Evolutionary conservation across 768 basidiomycete genomes (phyloP).

Genomic region (Calocybe cyanea): DNA sequence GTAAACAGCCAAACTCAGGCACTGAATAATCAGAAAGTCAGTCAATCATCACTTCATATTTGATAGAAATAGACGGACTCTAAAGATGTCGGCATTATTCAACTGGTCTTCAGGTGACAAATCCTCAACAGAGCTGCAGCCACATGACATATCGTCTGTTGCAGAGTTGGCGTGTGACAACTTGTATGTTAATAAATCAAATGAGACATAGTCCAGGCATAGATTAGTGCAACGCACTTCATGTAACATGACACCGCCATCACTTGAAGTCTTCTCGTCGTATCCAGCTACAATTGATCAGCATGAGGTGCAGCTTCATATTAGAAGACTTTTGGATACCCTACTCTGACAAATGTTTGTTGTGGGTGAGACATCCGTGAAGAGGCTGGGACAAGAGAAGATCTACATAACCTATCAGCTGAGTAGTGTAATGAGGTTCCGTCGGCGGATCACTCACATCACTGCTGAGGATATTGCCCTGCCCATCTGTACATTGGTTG

Average conservation of each 20-base stretch:
- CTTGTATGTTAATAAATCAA: neutral
- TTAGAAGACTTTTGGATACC: no score
- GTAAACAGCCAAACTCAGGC: conserved; percentile 10
- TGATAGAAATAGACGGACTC: neutral
- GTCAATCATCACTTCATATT: neutral
- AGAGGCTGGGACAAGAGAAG: conserved; percentile 9
- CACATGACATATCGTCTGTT: conserved; percentile 6
- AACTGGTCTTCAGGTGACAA: conserved; percentile 3
- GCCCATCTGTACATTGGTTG: no score
- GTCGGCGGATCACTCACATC: conserved; percentile 2
- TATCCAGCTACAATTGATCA: neutral
- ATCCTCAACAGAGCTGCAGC: conserved; percentile 6
- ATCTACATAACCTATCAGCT: conserved; percentile 1
- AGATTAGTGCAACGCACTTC: neutral
- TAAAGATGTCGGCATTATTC: conserved; percentile 10
- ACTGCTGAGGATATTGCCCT: conserved; percentile 4
- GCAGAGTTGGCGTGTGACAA: conserved; percentile 9
- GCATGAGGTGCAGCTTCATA: no score
- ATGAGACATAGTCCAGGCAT: neutral
- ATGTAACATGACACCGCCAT: conserved; percentile 10
- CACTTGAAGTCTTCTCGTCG: conserved; percentile 10
- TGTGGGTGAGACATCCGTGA: conserved; percentile 2
- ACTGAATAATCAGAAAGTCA: neutral
- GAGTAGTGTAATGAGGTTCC: neutral
- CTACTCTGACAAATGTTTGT: conserved; percentile 3